Base-by-base conservation (phyloP, 768 basidiomycete genomes). In the Leccinum broughii region DNA sequence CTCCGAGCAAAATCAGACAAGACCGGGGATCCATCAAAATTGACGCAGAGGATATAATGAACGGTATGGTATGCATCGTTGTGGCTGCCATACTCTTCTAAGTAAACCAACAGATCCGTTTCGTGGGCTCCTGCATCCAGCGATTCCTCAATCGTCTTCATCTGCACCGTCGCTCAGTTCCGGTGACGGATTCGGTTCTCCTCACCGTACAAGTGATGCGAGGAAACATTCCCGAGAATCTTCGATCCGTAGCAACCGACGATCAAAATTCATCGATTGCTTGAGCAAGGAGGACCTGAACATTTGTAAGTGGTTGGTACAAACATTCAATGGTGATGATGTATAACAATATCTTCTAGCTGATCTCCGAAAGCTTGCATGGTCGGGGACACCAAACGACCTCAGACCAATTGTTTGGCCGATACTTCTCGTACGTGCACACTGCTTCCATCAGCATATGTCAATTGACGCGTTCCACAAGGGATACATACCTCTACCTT, bases 331-430 rank as follows among this genome's bases (percentile, higher is more conserved):
- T 34, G 30, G 34, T 54, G 39, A 59, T 28, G 30, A 53, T 49
- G 63, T 63, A 59, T 55, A 14, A 62, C 60, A 28, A 34, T 30
- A 39, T 55, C 39, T 9, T 15, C 28, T 53, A 91, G 92, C 85
- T 20, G 92, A 93, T 71, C 80, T 99, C 62, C 83, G 95, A 52
- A 94, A 93, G 69, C 83, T 97, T 52, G 89, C 95, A 20, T 99
- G 97, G 97, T 89, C 89, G 54, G 97, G 97, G 24, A 90, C 98
- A 26, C 96, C 97, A 0, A 72, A 75, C 57, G 92, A 95, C 66
- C 78, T 99, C 28, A 83, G 97, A 44, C 93, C 94, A 0, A 84
- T 97, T 70, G 90, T 89, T 26, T 99, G 97, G 97, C 94, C 94
- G 70, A 79, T 98, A 52, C 81, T 99, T 34, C 85, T 98, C 41